Percentiles rank a stretch among this genome's conserved stretches.
phyloP scores from a whole-genome alignment of 1,284 basidiomycete species.

The Ganoderma sinense region DNA sequence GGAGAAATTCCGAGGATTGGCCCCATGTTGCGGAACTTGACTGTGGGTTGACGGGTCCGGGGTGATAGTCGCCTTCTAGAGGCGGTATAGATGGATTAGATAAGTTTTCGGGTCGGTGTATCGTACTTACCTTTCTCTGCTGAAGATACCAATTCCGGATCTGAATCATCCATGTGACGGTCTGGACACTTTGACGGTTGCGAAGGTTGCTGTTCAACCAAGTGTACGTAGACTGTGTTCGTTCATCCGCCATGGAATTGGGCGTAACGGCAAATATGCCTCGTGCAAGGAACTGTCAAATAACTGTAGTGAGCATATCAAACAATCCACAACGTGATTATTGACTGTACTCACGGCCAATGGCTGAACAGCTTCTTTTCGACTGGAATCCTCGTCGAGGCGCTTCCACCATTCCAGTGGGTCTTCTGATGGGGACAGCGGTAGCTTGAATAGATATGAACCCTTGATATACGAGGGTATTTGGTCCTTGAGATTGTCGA shows the following conservation, averaged over 20 bases:
- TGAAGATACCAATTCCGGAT: background rate
- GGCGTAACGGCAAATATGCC: background rate
- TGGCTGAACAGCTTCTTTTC: background rate
- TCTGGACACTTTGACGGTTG: background rate
- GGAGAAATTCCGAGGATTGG: background rate
- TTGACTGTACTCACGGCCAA: conserved; percentile 8
- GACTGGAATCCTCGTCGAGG: background rate
- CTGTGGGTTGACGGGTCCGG: background rate
- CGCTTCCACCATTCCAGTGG: conserved; percentile 7
- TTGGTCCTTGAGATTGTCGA: conserved; percentile 1
- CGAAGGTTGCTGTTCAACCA: conserved; percentile 6
- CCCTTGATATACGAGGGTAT: background rate
- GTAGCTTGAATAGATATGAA: background rate
- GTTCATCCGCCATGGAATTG: conserved; percentile 11
- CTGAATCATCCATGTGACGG: conserved; percentile 1
- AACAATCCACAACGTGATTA: no score
- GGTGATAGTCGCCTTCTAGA: background rate
- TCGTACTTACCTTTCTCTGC: background rate
- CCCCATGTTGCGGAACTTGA: conserved; percentile 2
- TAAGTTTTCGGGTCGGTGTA: background rate
- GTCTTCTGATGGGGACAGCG: background rate
- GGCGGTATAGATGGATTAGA: background rate
- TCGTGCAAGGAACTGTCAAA: background rate
- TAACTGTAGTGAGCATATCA: background rate
- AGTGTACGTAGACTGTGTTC: conserved; percentile 4